phyloP scores from a whole-genome alignment of 768 basidiomycete genomes.

The Tricholoma matsutake region DNA sequence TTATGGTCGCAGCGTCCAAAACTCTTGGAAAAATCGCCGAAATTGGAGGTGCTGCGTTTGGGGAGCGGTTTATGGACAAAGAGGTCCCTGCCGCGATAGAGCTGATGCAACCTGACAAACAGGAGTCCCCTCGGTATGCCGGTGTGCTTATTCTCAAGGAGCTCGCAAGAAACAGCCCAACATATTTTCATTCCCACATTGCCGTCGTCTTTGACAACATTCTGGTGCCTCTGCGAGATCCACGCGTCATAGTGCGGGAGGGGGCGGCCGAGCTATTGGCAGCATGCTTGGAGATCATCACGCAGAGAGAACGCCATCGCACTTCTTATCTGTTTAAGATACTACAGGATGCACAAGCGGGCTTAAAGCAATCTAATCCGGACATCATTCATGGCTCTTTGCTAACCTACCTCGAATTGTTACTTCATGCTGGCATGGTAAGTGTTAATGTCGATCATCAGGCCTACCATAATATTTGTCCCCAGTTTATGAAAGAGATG shows the following conservation, averaged over 20 bases:
- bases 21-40: conserved; percentile 85
- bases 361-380: conserved; percentile 74
- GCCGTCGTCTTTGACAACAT: conserved; percentile 89
- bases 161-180: conserved; percentile 84
- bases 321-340: conserved; percentile 74
- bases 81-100: conserved; percentile 86
- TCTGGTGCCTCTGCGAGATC: conserved; percentile 84
- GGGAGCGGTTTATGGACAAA: conserved; percentile 85
- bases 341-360: conserved; percentile 82
- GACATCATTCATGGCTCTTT: conserved; percentile 93
- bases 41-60: conserved; percentile 79
- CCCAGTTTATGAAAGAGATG: conserved; percentile 82
- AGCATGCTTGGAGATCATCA: conserved; percentile 86
- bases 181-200: conserved; percentile 86
- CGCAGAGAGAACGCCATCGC: conserved; percentile 65
- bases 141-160: conserved; percentile 94
- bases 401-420: conserved; percentile 85
- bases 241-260: conserved; percentile 87
- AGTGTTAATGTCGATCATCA: conserved; percentile 24
- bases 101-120: conserved; percentile 72
- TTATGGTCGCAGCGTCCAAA: conserved; percentile 95
- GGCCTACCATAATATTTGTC: background rate
- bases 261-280: conserved; percentile 93
- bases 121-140: conserved; percentile 85
- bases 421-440: conserved; percentile 94